These are phyloP conservation scores for Aquilaria agallochum DNA, from an alignment of 441 rosid species.

Conservation along the genomic window DNA sequence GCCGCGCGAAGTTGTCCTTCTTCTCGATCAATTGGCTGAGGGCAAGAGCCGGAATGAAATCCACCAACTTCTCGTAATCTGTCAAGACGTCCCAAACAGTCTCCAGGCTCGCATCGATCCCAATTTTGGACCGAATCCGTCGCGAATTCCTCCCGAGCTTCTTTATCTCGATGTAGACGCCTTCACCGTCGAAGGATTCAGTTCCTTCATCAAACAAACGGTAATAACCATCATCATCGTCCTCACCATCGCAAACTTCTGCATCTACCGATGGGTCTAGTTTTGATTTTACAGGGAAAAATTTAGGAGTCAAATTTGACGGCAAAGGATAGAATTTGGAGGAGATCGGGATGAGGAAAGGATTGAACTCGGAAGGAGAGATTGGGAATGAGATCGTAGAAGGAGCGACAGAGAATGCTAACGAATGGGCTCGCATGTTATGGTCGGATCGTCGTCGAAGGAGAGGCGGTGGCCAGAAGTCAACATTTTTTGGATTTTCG, in stretches of 20 bases:
- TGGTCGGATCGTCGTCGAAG: background rate
- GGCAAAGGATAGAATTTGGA: background rate
- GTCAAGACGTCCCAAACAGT: constrained; percentile 72
- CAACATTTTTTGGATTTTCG: constrained; percentile 1
- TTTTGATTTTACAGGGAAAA: constrained; percentile 16
- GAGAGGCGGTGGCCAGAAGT: constrained; percentile 4
- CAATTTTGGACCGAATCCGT: constrained; percentile 65
- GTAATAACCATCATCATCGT: constrained; percentile 26
- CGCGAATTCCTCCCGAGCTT: constrained; percentile 62
- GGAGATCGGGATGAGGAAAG: background rate
- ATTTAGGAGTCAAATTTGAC: background rate
- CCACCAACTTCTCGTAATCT: constrained; percentile 75
- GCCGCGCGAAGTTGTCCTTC: constrained; percentile 62
- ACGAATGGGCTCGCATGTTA: constrained; percentile 35
- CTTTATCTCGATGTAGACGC: constrained; percentile 49
- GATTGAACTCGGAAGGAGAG: constrained; percentile 13
- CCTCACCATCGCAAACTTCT: constrained; percentile 14
- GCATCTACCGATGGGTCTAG: constrained; percentile 16
- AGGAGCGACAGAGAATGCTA: constrained; percentile 2
- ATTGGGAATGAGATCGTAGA: constrained; percentile 24
- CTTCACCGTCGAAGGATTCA: constrained; percentile 38
- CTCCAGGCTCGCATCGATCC: constrained; percentile 65
- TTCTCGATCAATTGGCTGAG: constrained; percentile 77
- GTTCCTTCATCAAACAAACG: constrained; percentile 29
- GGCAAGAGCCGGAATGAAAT: constrained; percentile 78